Percentiles rank a stretch among this genome's conserved stretches.
phyloP scores from a whole-genome alignment of 768 basidiomycete species.

The Lactarius evosmus region DNA sequence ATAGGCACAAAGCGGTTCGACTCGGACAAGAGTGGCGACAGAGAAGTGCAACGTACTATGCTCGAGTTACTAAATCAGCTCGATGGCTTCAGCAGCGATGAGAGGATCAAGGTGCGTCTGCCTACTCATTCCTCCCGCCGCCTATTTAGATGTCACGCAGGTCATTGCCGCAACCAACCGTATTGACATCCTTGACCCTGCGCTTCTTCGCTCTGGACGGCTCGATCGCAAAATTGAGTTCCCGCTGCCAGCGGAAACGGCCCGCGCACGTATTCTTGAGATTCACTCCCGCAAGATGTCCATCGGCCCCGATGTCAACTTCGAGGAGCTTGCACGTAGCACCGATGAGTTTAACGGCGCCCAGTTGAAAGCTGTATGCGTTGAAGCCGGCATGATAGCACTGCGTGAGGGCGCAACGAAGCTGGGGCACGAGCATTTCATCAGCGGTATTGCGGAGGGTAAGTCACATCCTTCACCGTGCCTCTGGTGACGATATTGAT shows the following conservation, averaged over 20 bases:
- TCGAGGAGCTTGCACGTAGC: slow-evolving; percentile 91
- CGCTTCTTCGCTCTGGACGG: slow-evolving; percentile 95
- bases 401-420: slow-evolving; percentile 87
- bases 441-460: slow-evolving; percentile 89
- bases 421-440: slow-evolving; percentile 91
- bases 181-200: slow-evolving; percentile 97
- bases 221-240: slow-evolving; percentile 99
- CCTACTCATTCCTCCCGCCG: background rate
- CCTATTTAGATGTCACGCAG: slow-evolving; percentile 40
- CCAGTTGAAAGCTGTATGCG: slow-evolving; percentile 95
- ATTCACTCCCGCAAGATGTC: slow-evolving; percentile 98
- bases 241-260: slow-evolving; percentile 92
- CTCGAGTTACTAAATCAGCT: slow-evolving; percentile 96
- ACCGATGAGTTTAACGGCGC: slow-evolving; percentile 99
- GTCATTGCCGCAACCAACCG: slow-evolving; percentile 99
- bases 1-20: slow-evolving; percentile 99
- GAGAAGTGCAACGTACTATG: slow-evolving; percentile 99
- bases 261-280: slow-evolving; percentile 93
- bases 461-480: slow-evolving; percentile 29
- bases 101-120: slow-evolving; percentile 83
- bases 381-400: slow-evolving; percentile 99
- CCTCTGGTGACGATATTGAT: slow-evolving; percentile 17
- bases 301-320: slow-evolving; percentile 85
- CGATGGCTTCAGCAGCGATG: slow-evolving; percentile 96
- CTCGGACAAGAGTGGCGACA: slow-evolving; percentile 97